These are phyloP conservation scores for Thalassiosira mediterranea DNA, from an alignment of 352 stramenopile genomes.

Conservation along the genomic window DNA sequence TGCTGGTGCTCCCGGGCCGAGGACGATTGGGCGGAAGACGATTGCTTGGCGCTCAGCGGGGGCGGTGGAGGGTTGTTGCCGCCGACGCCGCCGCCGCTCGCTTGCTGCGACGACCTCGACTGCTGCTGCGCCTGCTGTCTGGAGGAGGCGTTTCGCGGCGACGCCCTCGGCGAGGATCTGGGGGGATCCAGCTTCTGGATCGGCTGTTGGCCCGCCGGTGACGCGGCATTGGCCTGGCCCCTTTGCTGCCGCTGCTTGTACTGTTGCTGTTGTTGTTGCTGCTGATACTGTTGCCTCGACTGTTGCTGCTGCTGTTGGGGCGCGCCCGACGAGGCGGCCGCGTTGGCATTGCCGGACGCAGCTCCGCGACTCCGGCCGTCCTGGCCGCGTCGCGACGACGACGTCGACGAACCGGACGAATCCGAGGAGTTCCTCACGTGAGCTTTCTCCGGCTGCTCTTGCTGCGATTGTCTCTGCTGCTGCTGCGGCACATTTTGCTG, in stretches of 20 bases:
- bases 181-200: background rate
- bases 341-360: background rate
- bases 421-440: slow-evolving; percentile 30
- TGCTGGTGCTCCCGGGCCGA: slow-evolving; percentile 11
- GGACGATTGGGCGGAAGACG: slow-evolving; percentile 11
- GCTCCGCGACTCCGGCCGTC: slow-evolving; percentile 4
- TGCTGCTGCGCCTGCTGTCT: slow-evolving; percentile 13
- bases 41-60: background rate
- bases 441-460: slow-evolving; percentile 3
- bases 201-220: background rate
- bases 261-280: slow-evolving; percentile 15
- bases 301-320: slow-evolving; percentile 12
- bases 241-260: slow-evolving; percentile 12
- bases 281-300: background rate
- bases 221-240: background rate
- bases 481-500: slow-evolving; percentile 9
- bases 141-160: slow-evolving; percentile 3
- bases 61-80: slow-evolving; percentile 11
- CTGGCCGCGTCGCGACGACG: slow-evolving; percentile 16
- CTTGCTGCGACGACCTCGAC: slow-evolving; percentile 7
- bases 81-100: background rate
- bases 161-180: slow-evolving; percentile 14
- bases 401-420: slow-evolving; percentile 29
- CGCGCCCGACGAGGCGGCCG: background rate
- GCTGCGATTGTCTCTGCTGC: slow-evolving; percentile 1